phyloP scores from a whole-genome alignment of 176 grass and related monocot species.

The Eremochloa ophiuroides region DNA sequence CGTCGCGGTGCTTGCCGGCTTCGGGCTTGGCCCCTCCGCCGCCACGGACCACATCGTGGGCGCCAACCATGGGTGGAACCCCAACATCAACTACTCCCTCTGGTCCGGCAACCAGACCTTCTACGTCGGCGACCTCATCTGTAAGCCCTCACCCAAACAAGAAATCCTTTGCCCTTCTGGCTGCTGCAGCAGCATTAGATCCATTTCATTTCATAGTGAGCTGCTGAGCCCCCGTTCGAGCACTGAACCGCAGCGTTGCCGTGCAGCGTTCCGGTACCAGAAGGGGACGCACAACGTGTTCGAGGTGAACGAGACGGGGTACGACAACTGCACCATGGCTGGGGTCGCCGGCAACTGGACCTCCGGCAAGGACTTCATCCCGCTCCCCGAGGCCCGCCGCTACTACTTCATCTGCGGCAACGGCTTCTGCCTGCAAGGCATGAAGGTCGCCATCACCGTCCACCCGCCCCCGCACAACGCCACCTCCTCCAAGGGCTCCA shows the following conservation, averaged over 20 bases:
- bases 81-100: constrained; percentile 82
- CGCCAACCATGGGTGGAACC: constrained; percentile 82
- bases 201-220: not conserved
- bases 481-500: not conserved
- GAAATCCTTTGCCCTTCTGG: not conserved
- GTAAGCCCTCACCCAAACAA: constrained; percentile 22
- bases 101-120: constrained; percentile 91
- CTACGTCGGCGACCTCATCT: constrained; percentile 79
- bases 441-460: constrained; percentile 71
- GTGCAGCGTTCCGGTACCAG: constrained; percentile 80
- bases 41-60: constrained; percentile 93
- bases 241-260: not conserved
- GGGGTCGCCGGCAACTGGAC: constrained; percentile 80
- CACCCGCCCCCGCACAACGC: constrained; percentile 22
- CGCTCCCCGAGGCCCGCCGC: constrained; percentile 33
- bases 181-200: not conserved
- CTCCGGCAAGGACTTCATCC: constrained; percentile 92
- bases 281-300: constrained; percentile 83
- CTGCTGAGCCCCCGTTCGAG: not conserved
- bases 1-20: constrained; percentile 5
- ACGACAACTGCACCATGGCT: constrained; percentile 86
- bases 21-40: not conserved
- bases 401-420: constrained; percentile 95
- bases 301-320: constrained; percentile 81
- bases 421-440: constrained; percentile 64